These are phyloP conservation scores for Citrus medica DNA, from an alignment of 345 rosid genomes.

Conservation along the genomic window DNA sequence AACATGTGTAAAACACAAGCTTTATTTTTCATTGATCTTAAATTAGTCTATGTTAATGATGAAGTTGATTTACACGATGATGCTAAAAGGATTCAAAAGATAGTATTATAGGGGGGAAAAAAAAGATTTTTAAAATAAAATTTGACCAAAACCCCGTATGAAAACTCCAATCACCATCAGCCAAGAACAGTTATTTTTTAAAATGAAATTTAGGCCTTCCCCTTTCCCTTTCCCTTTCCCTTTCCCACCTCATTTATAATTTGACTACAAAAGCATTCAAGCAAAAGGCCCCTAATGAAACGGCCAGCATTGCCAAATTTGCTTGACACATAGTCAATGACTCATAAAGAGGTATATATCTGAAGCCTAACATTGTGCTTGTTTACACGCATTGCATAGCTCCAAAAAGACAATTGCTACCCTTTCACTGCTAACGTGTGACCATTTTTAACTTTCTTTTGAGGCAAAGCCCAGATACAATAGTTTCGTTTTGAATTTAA, in stretches of 20 bases:
- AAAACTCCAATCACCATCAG: constrained; percentile 20
- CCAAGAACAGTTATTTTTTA: constrained; percentile 1
- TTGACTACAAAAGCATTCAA: constrained; percentile 5
- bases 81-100: not conserved
- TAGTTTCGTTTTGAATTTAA: constrained; percentile 19
- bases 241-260: not conserved
- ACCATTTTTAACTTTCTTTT: constrained; percentile 10
- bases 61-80: constrained; percentile 7
- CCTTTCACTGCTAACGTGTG: constrained; percentile 2
- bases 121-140: not conserved
- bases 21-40: constrained; percentile 8
- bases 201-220: not conserved
- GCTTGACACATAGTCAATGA: constrained; percentile 32
- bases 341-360: constrained; percentile 13
- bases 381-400: constrained; percentile 12
- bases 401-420: not conserved
- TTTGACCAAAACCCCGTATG: constrained; percentile 6
- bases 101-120: not conserved
- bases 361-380: not conserved
- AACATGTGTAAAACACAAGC: constrained; percentile 4
- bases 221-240: not conserved
- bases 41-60: constrained; percentile 8
- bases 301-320: constrained; percentile 3
- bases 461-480: constrained; percentile 23
- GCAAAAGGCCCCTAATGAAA: not conserved